Base-by-base conservation (phyloP, 768 basidiomycete species). In the Vishniacozyma victoriae region DNA sequence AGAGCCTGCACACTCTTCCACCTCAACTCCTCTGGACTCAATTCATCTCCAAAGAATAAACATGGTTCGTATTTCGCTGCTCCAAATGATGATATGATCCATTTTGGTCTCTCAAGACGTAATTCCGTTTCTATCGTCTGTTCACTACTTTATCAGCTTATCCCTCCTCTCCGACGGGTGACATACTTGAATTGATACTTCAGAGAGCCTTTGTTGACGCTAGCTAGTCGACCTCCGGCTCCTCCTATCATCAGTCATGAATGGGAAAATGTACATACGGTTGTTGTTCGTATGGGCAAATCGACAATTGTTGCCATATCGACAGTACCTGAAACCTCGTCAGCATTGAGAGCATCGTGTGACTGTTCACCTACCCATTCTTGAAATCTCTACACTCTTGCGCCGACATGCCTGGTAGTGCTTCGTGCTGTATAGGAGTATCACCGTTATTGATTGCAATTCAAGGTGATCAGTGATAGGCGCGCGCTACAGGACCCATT, bases 11-110 rank as follows among this genome's bases (percentile, higher is more conserved):
- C 75, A 5, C 85, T 85, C 53, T 78, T 81, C 29, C 83, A 73
- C 36, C 86, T 77, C 37, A 92, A 72, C 69, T 95, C 90, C 60
- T 92, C 90, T 0, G 79, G 79, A 0, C 82, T 85, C 52, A 83
- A 76, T 55, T 95, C 89, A 25, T 84, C 70, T 2, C 80, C 82
- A 7, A 72, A 46, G 15, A 95, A 68, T 4, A 92, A 56, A 18
- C 75, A 79, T 0, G 81, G 81, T 55, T 89, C 87, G 50, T 78
- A 62, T 64, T 91, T 93, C 3, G 81, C 79, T 18, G 86, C 80
- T 0, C 78, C 88, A 65, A 86, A 92, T 0, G 80, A 83, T 0
- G 86, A 82, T 0, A 92, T 73, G 13, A 84, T 83, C 84, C 86
- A 95, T 12, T 77, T 36, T 0, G 89, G 90, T 61, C 81, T 83